Evolutionary conservation across 345 rosid genomes (phyloP), one percentile per base, ranked within the genome.

Genomic region (Angophora floribunda): DNA sequence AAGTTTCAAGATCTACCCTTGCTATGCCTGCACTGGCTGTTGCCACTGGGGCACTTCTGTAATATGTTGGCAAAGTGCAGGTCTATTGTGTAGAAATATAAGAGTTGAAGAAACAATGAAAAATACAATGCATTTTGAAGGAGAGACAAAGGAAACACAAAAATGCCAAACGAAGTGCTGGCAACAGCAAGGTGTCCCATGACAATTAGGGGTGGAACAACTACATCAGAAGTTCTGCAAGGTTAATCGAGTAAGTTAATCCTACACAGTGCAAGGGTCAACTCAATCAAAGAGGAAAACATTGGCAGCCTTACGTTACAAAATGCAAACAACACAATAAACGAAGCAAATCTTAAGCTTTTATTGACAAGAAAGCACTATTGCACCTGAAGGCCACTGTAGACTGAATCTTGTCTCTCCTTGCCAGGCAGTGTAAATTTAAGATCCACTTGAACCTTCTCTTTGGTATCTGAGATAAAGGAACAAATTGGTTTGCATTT

Each of bases 371-470:
- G 7, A 85, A 45, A 85, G 65, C 36, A 28, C 52, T 30, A 41
- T 19, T 45, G 52, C 86, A 97, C 99, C 99, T 97, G 99, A 93
- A 97, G 96, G 79, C 99, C 98, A 87, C 90, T 95, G 91, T 91
- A 94, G 51, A 97, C 99, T 82, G 99, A 97, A 90, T 97, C 99
- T 90, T 97, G 99, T 89, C 99, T 95, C 93, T 97, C 99, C 92
- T 96, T 96, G 86, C 98, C 99, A 16, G 99, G 99, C 86, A 96
- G 90, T 52, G 98, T 91, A 78, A 96, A 96, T 91, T 94, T 96
- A 84, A 97, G 95, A 90, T 94, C 94, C 47, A 94, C 93, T 47
- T 87, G 89, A 87, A 96, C 89, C 26, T 92, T 88, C 51, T 93
- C 96, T 88, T 90, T 86, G 78, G 94, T 89, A 32, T 96, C 99